Conservation (phyloP, 1,284 basidiomycete species). For the Ganoderma sinense region DNA sequence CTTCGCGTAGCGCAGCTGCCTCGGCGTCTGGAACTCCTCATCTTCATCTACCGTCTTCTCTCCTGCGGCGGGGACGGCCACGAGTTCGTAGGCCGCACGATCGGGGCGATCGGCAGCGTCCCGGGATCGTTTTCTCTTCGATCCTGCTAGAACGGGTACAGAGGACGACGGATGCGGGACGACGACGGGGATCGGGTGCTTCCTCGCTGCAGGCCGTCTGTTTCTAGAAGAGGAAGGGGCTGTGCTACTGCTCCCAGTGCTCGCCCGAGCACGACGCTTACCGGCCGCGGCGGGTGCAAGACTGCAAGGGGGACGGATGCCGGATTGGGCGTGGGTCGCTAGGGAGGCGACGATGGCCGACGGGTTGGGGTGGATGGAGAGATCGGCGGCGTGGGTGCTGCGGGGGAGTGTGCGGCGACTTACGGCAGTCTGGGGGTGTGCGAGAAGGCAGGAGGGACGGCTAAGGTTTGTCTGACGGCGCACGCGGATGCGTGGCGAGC, state of each 20-base stretch:
- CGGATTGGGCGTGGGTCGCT: constrained; percentile 1
- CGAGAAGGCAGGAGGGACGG: constrained; percentile 9
- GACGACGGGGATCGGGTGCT: constrained; percentile 2
- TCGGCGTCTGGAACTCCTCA: constrained; percentile 22
- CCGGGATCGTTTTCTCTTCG: constrained; percentile 23
- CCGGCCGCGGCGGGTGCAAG: neutral
- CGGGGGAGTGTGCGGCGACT: constrained; percentile 11
- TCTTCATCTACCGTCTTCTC: neutral
- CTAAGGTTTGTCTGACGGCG: constrained; percentile 19
- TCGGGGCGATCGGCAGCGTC: constrained; percentile 7
- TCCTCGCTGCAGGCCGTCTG: constrained; percentile 5
- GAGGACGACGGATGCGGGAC: neutral
- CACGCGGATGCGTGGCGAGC: constrained; percentile 28
- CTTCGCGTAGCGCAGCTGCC: constrained; percentile 29
- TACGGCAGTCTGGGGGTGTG: constrained; percentile 18
- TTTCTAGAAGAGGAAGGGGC: constrained; percentile 12
- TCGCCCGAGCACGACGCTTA: constrained; percentile 19
- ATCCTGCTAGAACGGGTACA: constrained; percentile 18
- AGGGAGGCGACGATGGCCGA: neutral
- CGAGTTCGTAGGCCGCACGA: constrained; percentile 24
- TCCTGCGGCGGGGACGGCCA: neutral
- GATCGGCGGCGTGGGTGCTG: constrained; percentile 4
- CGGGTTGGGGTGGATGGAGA: neutral
- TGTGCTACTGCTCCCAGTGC: constrained; percentile 10
- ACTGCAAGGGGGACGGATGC: constrained; percentile 5